Base-by-base conservation (phyloP, 2,329 filamentous ascomycete genomes). In the Fusarium solani-melongenae region DNA sequence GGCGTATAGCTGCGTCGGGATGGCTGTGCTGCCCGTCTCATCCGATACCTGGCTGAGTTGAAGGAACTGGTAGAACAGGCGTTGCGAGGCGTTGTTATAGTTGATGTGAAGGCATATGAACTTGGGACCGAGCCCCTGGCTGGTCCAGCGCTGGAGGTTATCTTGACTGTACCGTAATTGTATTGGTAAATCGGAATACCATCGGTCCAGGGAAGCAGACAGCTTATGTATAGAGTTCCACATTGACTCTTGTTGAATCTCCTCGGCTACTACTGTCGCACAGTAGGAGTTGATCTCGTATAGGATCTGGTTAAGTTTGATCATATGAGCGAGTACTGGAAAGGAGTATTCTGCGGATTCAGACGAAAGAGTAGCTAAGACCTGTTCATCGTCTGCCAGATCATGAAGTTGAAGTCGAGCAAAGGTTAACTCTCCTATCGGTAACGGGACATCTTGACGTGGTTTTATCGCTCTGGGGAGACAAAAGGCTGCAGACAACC, bases 41-140 rank as follows among this genome's bases (percentile, higher is more conserved):
- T 56, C 22, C 5, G 53, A 72, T 83, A 86, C 70, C 7, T 72
- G 70, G 11, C 71, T 72, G 34, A 71, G 64, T 36, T 79, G 76
- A 1, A 87, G 79, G 69, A 85, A 87, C 59, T 84, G 84, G 66
- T 86, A 87, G 75, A 83, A 86, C 6, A 88, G 81, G n/a, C 87
- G 78, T 59, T 85, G 83, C 6, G 81, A 80, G 67, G 84, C 86
- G 72, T 87, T 82, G 58, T 87, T 83, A 66, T 86, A 86, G 5
- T 85, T 84, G 3, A 87, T 75, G 67, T 87, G 83, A 2, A 87
- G 79, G 1, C 84, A 84, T 2, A 84, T 82, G 62, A 86, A 87
- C 22, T 82, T 79, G 6, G 82, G 79, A 4, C 85, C 85, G 5
- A 86, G 79, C 2, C 84, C 83, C 33, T 82, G 76, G 0, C 76